phyloP scores from a whole-genome alignment of 257 asterid genomes.

The Solanum ossicruentum region DNA sequence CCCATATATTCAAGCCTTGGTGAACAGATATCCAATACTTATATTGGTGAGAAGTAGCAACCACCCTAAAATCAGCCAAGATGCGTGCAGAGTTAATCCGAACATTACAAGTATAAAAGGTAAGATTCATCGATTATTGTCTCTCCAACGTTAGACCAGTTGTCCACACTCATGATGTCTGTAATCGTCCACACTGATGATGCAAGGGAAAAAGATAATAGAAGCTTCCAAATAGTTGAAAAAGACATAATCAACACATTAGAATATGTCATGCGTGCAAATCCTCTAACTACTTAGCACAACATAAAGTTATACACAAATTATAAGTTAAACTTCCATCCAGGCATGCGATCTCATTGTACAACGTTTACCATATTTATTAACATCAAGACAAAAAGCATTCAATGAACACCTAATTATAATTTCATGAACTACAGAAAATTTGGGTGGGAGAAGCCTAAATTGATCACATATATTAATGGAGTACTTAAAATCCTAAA shows the following conservation, averaged over 20 bases:
- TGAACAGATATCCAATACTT: neutral
- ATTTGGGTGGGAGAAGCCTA: neutral
- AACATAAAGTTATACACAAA: neutral
- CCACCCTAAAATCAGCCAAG: neutral
- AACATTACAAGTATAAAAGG: neutral
- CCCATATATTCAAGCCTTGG: neutral
- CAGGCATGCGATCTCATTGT: neutral
- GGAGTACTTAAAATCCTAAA: neutral
- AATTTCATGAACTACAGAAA: neutral
- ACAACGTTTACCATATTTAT: neutral
- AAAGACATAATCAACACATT: neutral
- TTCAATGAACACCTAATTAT: neutral
- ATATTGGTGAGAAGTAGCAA: neutral
- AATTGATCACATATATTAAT: neutral
- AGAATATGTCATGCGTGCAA: neutral
- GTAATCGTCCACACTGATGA: neutral
- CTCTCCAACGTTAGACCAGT: neutral
- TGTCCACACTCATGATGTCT: neutral
- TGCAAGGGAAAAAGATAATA: neutral
- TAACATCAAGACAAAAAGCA: neutral
- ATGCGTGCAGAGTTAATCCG: neutral
- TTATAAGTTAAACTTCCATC: neutral
- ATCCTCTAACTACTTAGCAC: neutral
- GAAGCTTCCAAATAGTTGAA: neutral
- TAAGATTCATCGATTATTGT: neutral